Evolutionary conservation across 2,329 filamentous ascomycete genomes (phyloP), one percentile per base, ranked within the genome.

Genomic region (Coniochaeta ligniaria): DNA sequence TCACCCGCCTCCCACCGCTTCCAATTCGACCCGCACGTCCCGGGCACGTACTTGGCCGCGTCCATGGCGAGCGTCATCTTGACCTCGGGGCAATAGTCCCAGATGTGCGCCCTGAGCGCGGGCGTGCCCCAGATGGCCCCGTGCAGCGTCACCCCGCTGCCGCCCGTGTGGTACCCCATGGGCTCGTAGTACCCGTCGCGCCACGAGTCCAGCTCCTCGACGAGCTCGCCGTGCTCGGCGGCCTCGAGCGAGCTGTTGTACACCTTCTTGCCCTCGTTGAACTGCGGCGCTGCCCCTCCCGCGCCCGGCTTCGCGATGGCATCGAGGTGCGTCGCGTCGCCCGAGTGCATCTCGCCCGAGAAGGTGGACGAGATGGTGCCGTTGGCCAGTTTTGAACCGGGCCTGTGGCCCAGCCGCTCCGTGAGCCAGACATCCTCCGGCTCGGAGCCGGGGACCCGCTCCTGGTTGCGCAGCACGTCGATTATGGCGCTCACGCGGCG

Each of bases 61-160:
- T 84, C 80, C 82, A 85, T 84, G 57, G 73, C 71, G 31, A 85
- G 68, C 54, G 77, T 82, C 75, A 84, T 81, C 73, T 84, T 84
- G 33, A 85, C 75, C 68, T 85, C 83, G 1, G 83, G 83, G 62
- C 82, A 84, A 68, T 84, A 84, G 31, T 78, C 73, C 78, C 79
- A 84, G 47, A 84, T 79, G 62, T 83, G 77, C 62, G 75, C 74
- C 28, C 83, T 72, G 67, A 74, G 66, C 63, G 75, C 72, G 0
- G 76, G 77, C 5, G 72, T 76, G 28, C 79, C 79, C 81, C 81
- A 85, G 45, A 84, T 76, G 1, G 70, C 72, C 12, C 66, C 62
- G 62, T 81, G 78, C 20, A 84, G 69, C 59, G 68, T 75, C 14
- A 67, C 67, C 56, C 82, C 82, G 59, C 76, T 77, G 8, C 77